phyloP scores from a whole-genome alignment of 192 early-diverging fungal species.

The Gonapodya sp. region DNA sequence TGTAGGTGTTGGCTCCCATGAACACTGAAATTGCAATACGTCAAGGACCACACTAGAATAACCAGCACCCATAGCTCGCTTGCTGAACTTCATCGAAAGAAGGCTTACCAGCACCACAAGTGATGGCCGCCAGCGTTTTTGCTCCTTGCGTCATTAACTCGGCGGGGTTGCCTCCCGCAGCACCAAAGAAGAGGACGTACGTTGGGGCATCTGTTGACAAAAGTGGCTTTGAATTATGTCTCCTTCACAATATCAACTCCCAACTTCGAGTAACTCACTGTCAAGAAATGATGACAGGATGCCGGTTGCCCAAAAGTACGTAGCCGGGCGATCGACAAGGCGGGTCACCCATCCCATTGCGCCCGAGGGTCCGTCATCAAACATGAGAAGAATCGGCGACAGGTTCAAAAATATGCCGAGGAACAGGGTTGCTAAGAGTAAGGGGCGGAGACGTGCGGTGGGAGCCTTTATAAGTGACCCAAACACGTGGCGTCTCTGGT shows the following conservation, averaged over 20 bases:
- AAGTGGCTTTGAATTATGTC: no score
- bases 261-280: no score
- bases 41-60: no score
- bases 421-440: neutral
- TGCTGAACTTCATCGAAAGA: no score
- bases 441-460: no score
- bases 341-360: neutral
- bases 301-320: conserved; percentile 5
- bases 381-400: neutral
- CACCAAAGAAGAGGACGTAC: neutral
- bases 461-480: neutral
- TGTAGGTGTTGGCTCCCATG: conserved; percentile 6
- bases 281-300: neutral
- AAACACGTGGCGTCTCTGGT: neutral
- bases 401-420: neutral
- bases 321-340: neutral
- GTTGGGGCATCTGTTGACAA: conserved; percentile 1
- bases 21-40: neutral
- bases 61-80: no score
- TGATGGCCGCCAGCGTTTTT: neutral
- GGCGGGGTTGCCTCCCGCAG: neutral
- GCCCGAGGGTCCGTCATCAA: neutral
- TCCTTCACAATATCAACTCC: no score
- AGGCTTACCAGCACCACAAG: neutral
- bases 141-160: neutral